Base-by-base conservation (phyloP, 2,329 filamentous ascomycete species). In the Cercospora canescens region DNA sequence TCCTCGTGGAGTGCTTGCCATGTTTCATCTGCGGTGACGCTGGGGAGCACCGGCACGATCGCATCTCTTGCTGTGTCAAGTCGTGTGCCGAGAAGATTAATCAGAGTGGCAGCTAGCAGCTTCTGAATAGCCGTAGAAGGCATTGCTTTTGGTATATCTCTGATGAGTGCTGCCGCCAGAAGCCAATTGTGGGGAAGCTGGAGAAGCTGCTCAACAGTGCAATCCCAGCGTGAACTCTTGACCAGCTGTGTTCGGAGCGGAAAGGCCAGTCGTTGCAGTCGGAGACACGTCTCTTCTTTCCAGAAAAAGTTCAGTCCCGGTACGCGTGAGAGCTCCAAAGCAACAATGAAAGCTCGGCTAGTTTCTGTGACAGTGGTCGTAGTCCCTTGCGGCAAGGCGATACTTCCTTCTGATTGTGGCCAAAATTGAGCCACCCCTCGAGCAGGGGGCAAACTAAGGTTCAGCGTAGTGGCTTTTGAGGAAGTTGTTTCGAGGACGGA, bases 341-440 rank as follows among this genome's bases (percentile, higher is more conserved):
- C 72, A n/a, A 74, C 58, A 21, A 69, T 41, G 35, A 73, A 72
- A 8, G 74, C 72, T 28, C 70, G 67, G 8, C 64, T 26, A 2
- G 59, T 58, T 35, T 70, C 63, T 12, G 60, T 61, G 4, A 77
- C 62, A 32, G 48, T 70, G 8, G 67, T 60, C 56, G 82, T 81
- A 41, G 77, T 75, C 24, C 77, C 77, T 39, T 79, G 76, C 11
- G 81, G 79, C 18, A 82, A 67, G 6, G 80, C 79, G 63, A 82
- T 76, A 11, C 77, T 73, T 34, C 78, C 74, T 41, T 81, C 76
- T 54, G 78, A 77, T 28, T 79, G 74, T 11, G 73, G 77, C 76
- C 73, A 81, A 39, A 79, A 76, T 54, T 71, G 77, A 63, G 67
- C 76, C 21, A 79, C 77, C 64, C 75, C 78, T 52, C 76, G 76